Evolutionary conservation across 768 basidiomycete genomes (phyloP).

Genomic region (Cantharellus cinnabarinus): DNA sequence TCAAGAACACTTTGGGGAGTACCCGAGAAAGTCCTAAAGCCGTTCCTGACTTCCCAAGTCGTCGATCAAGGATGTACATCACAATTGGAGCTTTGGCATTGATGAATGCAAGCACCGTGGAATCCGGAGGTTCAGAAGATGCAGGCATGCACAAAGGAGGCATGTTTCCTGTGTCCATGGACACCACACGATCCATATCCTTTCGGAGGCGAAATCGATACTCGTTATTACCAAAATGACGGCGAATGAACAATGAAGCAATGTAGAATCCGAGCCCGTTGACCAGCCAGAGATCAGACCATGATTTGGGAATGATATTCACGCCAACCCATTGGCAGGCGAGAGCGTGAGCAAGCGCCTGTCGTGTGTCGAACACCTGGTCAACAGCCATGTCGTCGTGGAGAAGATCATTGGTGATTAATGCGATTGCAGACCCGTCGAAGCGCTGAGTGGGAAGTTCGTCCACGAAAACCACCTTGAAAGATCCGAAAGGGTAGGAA

Average conservation of each 20-base stretch:
- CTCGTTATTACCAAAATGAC: conserved; percentile 87
- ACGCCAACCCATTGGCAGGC: conserved; percentile 95
- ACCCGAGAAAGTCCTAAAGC: conserved; percentile 87
- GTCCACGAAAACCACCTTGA: conserved; percentile 87
- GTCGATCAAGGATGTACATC: conserved; percentile 83
- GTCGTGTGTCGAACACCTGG: conserved; percentile 78
- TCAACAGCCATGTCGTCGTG: conserved; percentile 82
- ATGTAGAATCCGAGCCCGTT: conserved; percentile 86
- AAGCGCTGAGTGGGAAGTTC: conserved; percentile 65
- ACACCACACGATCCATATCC: conserved; percentile 83
- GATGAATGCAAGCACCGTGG: conserved; percentile 62
- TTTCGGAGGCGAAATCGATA: conserved; percentile 89
- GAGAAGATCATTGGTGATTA: conserved; percentile 61
- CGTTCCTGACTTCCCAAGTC: conserved; percentile 86
- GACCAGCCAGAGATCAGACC: conserved; percentile 93
- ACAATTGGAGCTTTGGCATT: conserved; percentile 94
- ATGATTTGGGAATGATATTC: conserved; percentile 82
- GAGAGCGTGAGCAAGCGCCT: conserved; percentile 66
- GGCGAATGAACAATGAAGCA: conserved; percentile 67
- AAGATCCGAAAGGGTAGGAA: conserved; percentile 88
- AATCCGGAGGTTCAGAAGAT: conserved; percentile 63
- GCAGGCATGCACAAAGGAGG: conserved; percentile 88
- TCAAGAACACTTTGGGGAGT: conserved; percentile 83
- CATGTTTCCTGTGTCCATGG: conserved; percentile 72
- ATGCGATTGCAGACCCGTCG: conserved; percentile 65